These are phyloP conservation scores for Antarctomyces pellizariae DNA, from an alignment of 495 filamentous ascomycete species.

Conservation along the genomic window DNA sequence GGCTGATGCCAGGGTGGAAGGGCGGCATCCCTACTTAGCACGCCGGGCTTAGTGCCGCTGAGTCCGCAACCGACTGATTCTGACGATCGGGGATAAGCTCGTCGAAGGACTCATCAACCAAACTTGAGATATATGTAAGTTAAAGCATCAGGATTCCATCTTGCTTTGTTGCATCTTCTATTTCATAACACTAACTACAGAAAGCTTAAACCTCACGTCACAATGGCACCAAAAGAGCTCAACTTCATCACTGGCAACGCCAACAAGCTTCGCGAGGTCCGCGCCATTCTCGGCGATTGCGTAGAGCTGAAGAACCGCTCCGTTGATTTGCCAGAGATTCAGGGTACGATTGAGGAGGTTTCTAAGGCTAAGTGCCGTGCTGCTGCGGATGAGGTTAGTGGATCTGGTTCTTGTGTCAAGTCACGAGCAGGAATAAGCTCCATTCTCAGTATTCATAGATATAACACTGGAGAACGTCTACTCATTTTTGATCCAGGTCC, in stretches of 20 bases:
- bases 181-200: no score
- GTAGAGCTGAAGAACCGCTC: slow-evolving; percentile 49
- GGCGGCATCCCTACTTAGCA: no score
- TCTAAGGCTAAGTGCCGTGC: slow-evolving; percentile 64
- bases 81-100: no score
- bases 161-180: no score
- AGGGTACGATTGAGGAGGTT: slow-evolving; percentile 82
- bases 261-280: slow-evolving; percentile 77
- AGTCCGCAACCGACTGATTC: no score
- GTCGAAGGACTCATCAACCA: no score
- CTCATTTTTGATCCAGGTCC: slow-evolving; percentile 30
- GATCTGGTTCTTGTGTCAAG: neutral
- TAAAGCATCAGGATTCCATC: no score
- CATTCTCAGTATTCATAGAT: neutral
- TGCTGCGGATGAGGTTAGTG: slow-evolving; percentile 41
- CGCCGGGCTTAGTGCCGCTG: no score
- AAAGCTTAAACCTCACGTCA: neutral
- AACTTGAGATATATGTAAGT: no score
- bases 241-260: slow-evolving; percentile 95
- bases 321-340: slow-evolving; percentile 69
- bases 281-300: slow-evolving; percentile 54
- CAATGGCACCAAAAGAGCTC: slow-evolving; percentile 21
- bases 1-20: no score
- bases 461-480: neutral
- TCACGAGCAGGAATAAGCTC: neutral